phyloP scores from a whole-genome alignment of 352 stramenopile genomes.

The Globisporangium ultimum region DNA sequence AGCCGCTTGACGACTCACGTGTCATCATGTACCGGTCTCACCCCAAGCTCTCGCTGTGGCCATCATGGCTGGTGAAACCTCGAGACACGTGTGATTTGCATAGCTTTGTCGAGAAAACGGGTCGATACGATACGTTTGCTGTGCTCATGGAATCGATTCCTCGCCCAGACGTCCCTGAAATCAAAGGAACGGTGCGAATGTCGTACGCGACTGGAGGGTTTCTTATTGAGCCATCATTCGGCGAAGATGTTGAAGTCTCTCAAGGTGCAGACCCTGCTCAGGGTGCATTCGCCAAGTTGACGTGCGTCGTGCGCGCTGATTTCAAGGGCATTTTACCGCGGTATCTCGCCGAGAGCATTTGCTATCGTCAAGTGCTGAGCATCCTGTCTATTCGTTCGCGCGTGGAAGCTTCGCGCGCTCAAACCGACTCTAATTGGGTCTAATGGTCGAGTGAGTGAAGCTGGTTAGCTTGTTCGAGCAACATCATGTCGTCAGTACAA shows the following conservation, averaged over 20 bases:
- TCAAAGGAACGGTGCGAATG: constrained; percentile 70
- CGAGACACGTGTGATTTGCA: constrained; percentile 79
- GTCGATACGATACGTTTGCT: constrained; percentile 52
- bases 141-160: constrained; percentile 71
- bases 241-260: constrained; percentile 19
- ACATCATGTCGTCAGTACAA: background rate
- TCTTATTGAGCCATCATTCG: constrained; percentile 49
- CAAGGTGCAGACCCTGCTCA: constrained; percentile 6
- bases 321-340: constrained; percentile 64
- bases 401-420: constrained; percentile 32
- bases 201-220: constrained; percentile 69
- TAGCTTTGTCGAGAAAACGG: constrained; percentile 71
- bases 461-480: background rate
- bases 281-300: constrained; percentile 36
- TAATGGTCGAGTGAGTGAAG: constrained; percentile 2
- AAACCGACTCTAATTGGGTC: constrained; percentile 26
- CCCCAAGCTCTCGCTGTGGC: constrained; percentile 71
- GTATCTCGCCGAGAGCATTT: constrained; percentile 72
- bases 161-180: constrained; percentile 58
- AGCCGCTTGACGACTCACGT: constrained; percentile 61
- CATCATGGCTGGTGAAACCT: constrained; percentile 74
- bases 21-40: constrained; percentile 70
- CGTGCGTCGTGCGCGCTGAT: constrained; percentile 50
- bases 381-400: constrained; percentile 45
- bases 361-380: constrained; percentile 68